Conservation (phyloP, 2,329 filamentous ascomycete species). For the Penicillium sp. region DNA sequence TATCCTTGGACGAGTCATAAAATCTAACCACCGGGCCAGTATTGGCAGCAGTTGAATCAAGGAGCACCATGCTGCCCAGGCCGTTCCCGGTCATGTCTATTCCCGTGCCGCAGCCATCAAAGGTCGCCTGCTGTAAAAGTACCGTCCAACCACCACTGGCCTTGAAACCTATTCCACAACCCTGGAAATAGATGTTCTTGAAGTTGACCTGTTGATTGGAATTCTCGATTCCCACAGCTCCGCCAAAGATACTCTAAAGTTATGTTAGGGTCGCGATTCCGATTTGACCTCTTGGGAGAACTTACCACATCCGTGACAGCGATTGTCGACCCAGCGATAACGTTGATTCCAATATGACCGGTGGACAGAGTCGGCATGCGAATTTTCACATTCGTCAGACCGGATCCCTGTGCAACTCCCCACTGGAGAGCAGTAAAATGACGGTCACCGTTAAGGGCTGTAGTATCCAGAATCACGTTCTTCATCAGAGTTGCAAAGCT, state of each 20-base stretch:
- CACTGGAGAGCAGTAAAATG: conserved; percentile 33
- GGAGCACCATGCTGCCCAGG: conserved; percentile 27
- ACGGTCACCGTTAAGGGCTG: conserved; percentile 16
- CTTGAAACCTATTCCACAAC: conserved; percentile 53
- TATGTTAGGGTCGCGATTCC: conserved; percentile 6
- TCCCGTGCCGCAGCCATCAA: conserved; percentile 28
- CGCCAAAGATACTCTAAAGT: conserved; percentile 25
- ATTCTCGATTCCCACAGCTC: conserved; percentile 29
- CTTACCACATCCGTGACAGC: conserved; percentile 29
- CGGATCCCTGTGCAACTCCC: conserved; percentile 34
- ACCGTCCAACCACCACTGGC: conserved; percentile 35
- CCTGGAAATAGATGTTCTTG: conserved; percentile 56
- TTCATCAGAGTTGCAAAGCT: conserved; percentile 35
- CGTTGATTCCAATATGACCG: conserved; percentile 30
- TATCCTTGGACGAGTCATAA: conserved; percentile 31
- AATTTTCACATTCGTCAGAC: conserved; percentile 32
- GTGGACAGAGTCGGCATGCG: conserved; percentile 31
- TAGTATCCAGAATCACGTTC: conserved; percentile 34
- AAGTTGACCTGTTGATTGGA: conserved; percentile 35
- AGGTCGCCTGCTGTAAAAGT: conserved; percentile 27
- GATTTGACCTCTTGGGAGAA: neutral
- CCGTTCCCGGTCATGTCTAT: conserved; percentile 30
- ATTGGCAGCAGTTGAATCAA: conserved; percentile 29
- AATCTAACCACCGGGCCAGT: conserved; percentile 26
- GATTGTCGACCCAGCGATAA: conserved; percentile 26